Conservation (phyloP, 129 eudicot genomes). For the Silybum marianum region DNA sequence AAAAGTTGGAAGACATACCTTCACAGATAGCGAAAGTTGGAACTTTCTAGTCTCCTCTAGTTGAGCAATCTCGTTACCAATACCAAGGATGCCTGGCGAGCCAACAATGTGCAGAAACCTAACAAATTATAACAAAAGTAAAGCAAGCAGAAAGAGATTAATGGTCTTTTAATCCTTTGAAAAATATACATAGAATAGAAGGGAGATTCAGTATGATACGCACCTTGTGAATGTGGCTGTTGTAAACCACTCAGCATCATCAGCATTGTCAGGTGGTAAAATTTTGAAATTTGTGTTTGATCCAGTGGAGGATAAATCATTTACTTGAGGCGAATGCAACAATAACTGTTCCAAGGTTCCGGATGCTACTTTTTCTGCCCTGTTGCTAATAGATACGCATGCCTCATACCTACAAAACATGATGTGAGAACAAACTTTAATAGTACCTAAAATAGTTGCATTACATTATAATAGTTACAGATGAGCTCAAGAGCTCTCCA, state of each 20-base stretch:
- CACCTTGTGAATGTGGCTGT: constrained; percentile 77
- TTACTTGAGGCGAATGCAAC: constrained; percentile 57
- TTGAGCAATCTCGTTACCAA: constrained; percentile 72
- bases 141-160: neutral
- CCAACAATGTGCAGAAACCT: constrained; percentile 71
- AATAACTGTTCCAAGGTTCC: constrained; percentile 65
- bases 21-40: constrained; percentile 66
- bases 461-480: neutral
- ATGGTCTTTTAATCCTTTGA: neutral
- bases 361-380: constrained; percentile 52
- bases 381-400: constrained; percentile 42
- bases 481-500: neutral
- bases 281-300: constrained; percentile 57
- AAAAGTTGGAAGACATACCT: constrained; percentile 18
- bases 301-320: constrained; percentile 57
- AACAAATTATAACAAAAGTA: constrained; percentile 14
- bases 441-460: neutral
- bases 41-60: constrained; percentile 76
- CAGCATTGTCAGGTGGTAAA: constrained; percentile 41
- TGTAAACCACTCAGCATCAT: constrained; percentile 70
- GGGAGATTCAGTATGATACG: constrained; percentile 21
- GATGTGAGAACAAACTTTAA: neutral
- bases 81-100: constrained; percentile 47
- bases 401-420: constrained; percentile 70
- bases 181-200: neutral